Evolutionary conservation across 345 rosid genomes (phyloP), one percentile per base, ranked within the genome.

Genomic region (Passiflora organensis): DNA sequence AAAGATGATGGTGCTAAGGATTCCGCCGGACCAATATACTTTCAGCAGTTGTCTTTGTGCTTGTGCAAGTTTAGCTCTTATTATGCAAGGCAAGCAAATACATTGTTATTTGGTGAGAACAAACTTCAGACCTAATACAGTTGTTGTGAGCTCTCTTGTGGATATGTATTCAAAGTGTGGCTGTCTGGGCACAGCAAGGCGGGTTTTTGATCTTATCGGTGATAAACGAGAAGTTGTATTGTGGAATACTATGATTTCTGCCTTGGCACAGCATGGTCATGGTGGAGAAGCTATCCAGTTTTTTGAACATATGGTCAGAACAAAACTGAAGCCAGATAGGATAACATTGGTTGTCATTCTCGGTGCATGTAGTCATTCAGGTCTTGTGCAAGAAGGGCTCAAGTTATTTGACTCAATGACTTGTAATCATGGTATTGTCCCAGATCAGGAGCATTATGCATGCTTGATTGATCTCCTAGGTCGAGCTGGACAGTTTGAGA

Each of bases 111-210:
- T 86, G 76, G 43, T 79, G 44, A 70, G 85, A 48, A 48, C 76
- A 44, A 78, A 67, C 57, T 58, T 75, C 55, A 70, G 75, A 55
- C 82, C 85, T 18, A 84, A 84, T 73, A 63, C 59, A 16, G 81
- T 89, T 59, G 88, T 84, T 25, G 68, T 58, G 15, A 76, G 93
- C 68, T 89, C 95, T 63, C 85, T 89, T 39, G 76, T 89, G 43
- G 93, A 89, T 76, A 86, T 89, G 95, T 82, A 86, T 65, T 76
- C 93, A 10, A 86, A 82, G 73, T 84, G 93, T 49, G 90, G 86
- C 41, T 53, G 67, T 62, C 68, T 82, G 51, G 72, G 72, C 37
- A 60, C 60, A 60, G 81, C 81, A 36, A 62, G 67, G 73, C 68
- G 17, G 66, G 79, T 82, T 64, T 90, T 90, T 70, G 23, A 59